Evolutionary conservation across 2,329 filamentous ascomycete genomes (phyloP), one percentile per base, ranked within the genome.

Genomic region (Fusarium azukiicola): DNA sequence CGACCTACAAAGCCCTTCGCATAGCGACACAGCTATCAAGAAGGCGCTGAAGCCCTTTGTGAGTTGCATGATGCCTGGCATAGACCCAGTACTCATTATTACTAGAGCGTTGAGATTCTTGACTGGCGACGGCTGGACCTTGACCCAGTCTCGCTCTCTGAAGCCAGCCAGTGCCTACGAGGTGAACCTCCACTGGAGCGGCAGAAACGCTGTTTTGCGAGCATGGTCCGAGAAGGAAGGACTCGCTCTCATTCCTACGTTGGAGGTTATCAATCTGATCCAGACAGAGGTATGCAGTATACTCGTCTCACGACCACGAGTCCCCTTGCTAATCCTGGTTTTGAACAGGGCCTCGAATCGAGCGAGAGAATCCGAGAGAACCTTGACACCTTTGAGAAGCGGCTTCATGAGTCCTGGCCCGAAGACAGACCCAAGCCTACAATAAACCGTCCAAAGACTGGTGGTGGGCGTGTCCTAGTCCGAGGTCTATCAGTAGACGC

Each of bases 201-300:
- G 71, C 2, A 75, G 69, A 12, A 77, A 77, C 6, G 40, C 73
- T 1, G 67, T 72, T 4, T 46, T 77, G 2, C 12, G 73, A 58
- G 44, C 73, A 5, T 77, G 73, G 75, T 77, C 73, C 2, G 75
- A 70, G 36, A 73, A 50, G 3, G 75, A 70, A 16, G 75, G 75
- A 3, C 49, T 77, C 2, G 58, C 75, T 14, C 27, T 23, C 2
- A 68, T 73, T 9, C 69, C 69, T 4, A 77, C 66, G 3, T 27
- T 73, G 19, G n/a, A 69, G 32, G 16, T 49, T 13, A 70, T 75
- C 9, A 36, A 73, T 16, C n/a, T 77, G 9, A 27, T 67, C 27
- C 69, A 77, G 8, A 42, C 23, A 9, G 50, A 77, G n/a, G 73
- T 67, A 63, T 5, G 44, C 2, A 16, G 4, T 13, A 50, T 56